Evolutionary conservation across 495 filamentous ascomycete species (phyloP).

Genomic region (Oidiodendron maius): DNA sequence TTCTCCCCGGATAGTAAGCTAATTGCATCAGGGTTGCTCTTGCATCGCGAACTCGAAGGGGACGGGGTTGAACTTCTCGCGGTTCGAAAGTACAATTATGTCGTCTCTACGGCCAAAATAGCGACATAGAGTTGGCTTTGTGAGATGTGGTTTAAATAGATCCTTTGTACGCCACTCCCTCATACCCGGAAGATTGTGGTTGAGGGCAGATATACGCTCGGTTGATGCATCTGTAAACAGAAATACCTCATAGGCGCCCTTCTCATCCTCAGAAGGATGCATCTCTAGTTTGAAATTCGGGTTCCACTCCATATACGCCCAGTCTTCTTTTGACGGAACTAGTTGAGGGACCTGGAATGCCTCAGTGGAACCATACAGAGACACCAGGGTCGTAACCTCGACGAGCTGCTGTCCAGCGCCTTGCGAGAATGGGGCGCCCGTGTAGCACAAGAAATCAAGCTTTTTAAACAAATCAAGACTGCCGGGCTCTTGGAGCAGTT

Average conservation of each 20-base stretch:
- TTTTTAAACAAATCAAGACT: background rate
- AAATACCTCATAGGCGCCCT: slow-evolving; percentile 15
- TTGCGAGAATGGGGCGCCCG: background rate
- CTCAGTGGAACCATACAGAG: slow-evolving; percentile 6
- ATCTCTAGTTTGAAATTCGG: slow-evolving; percentile 25
- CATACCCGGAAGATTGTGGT: slow-evolving; percentile 43
- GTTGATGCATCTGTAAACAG: slow-evolving; percentile 9
- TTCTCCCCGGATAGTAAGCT: no score
- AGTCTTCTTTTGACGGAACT: slow-evolving; percentile 25
- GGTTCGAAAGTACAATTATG: slow-evolving; percentile 55
- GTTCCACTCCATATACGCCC: slow-evolving; percentile 25
- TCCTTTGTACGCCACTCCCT: slow-evolving; percentile 49
- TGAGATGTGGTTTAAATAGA: slow-evolving; percentile 24
- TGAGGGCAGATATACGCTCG: slow-evolving; percentile 33
- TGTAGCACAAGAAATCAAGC: slow-evolving; percentile 2
- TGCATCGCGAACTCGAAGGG: no score
- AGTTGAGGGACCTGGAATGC: background rate
- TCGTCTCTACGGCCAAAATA: slow-evolving; percentile 27
- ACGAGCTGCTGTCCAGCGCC: background rate
- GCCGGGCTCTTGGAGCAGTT: background rate
- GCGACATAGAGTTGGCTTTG: slow-evolving; percentile 24
- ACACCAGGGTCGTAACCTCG: slow-evolving; percentile 8
- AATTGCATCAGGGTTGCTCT: no score
- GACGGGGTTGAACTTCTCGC: slow-evolving; percentile 56
- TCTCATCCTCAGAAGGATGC: slow-evolving; percentile 25